Base-by-base conservation (phyloP, 805 yeast species). In the Candida pseudofarinosa region DNA sequence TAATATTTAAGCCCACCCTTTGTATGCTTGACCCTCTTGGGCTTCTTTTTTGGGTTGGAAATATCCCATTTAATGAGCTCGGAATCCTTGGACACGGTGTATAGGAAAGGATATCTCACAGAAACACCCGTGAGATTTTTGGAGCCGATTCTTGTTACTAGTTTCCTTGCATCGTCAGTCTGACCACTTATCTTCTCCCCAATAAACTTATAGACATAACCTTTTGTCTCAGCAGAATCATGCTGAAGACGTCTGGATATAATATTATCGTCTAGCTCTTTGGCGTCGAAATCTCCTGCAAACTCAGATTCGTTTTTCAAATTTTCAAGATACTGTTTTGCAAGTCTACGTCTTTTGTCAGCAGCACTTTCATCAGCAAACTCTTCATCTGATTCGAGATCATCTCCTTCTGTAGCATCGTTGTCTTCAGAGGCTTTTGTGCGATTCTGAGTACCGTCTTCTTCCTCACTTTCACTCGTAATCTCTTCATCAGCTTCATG, bases 311-410 rank as follows among this genome's bases (percentile, higher is more conserved):
- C 88, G 3, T 70, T 65, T 59, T 85, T 80, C 55, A 93, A 67
- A 56, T 85, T 85, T 37, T 84, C 89, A 48, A 93, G 69, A 62
- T 93, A 93, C 63, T 90, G 93, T 63, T 89, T 89, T 14, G 98
- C 98, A 46, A 93, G 73, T 57, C 98, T 74, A 65, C 99, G 79
- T 64, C 99, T 80, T 64, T 88, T 89, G 57, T 93, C 99, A 0
- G 96, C 95, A 6, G 90, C 95, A 38, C 80, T 79, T 63, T 91
- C 98, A 14, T 73, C 74, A 13, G 70, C 79, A 50, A 81, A 79
- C 52, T 84, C 95, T 51, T 83, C 93, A 26, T 84, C 91, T 12
- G 85, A 80, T 13, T 76, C 79, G 17, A 76, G 48, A 28, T 58
- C 65, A 5, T 56, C 61, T 12, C 66, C 70, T 33, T 69, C 76